Evolutionary conservation across 202 grass and related monocot genomes (phyloP).

Genomic region (Hordeum pubiflorum): DNA sequence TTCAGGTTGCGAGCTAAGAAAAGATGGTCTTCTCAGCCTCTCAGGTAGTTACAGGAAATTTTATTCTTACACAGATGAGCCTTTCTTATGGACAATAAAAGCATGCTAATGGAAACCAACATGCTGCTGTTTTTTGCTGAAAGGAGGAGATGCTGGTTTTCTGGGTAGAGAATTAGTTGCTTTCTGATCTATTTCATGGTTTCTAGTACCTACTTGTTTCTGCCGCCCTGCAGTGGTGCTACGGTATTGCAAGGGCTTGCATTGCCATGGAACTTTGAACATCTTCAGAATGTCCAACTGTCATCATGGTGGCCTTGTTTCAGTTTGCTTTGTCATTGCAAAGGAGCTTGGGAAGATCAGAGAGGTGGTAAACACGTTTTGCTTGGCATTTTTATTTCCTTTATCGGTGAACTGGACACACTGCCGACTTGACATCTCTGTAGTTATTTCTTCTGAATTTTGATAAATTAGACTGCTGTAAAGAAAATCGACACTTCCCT

Average conservation of each 20-base stretch:
- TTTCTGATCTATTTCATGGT: slow-evolving; percentile 25
- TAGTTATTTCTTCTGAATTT: slow-evolving; percentile 15
- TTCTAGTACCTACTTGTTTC: slow-evolving; percentile 16
- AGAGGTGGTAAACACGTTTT: slow-evolving; percentile 26
- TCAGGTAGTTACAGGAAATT: slow-evolving; percentile 18
- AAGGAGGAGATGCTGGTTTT: slow-evolving; percentile 24
- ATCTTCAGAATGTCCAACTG: not conserved
- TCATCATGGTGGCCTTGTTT: slow-evolving; percentile 21
- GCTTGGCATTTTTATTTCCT: slow-evolving; percentile 14
- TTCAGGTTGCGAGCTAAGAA: slow-evolving; percentile 57
- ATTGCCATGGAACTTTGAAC: not conserved
- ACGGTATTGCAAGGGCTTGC: not conserved
- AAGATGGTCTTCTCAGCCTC: not conserved
- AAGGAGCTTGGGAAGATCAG: slow-evolving; percentile 1
- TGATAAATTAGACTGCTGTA: slow-evolving; percentile 33
- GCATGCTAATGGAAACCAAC: slow-evolving; percentile 3
- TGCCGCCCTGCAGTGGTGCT: not conserved
- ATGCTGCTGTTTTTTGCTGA: slow-evolving; percentile 2
- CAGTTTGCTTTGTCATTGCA: not conserved
- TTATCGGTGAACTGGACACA: not conserved
- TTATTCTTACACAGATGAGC: slow-evolving; percentile 24
- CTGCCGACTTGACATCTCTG: slow-evolving; percentile 22
- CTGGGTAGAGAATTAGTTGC: slow-evolving; percentile 21
- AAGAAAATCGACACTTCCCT: slow-evolving; percentile 16
- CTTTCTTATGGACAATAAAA: slow-evolving; percentile 22